Conservation (phyloP, 805 yeast genomes). For the Ogataea pilisensis region DNA sequence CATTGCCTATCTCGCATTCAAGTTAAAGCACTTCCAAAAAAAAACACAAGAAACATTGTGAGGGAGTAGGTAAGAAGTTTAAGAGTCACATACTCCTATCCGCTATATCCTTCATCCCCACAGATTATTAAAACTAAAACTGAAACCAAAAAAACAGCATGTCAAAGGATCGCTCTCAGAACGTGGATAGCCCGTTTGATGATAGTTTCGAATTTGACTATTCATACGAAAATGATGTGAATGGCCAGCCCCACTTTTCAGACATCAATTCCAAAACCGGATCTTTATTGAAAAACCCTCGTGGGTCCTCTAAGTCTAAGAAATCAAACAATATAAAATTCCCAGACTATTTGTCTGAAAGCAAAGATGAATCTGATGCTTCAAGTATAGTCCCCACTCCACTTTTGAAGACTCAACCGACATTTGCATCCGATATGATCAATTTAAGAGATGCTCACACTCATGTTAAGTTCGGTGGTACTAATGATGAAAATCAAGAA, state of each 20-base stretch:
- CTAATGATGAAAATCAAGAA: constrained; percentile 15
- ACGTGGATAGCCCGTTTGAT: constrained; percentile 10
- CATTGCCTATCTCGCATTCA: no score
- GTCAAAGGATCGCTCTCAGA: constrained; percentile 1
- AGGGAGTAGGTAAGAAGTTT: no score
- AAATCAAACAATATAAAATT: constrained; percentile 4
- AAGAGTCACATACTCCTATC: no score
- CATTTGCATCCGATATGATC: constrained; percentile 4
- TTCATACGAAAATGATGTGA: not conserved
- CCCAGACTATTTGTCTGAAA: constrained; percentile 6
- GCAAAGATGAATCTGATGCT: constrained; percentile 4
- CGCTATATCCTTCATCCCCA: no score
- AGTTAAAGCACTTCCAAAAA: no score
- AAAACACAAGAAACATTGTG: no score
- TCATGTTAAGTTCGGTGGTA: constrained; percentile 17
- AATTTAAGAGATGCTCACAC: constrained; percentile 22
- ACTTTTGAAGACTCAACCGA: constrained; percentile 14
- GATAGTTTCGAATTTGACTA: constrained; percentile 7
- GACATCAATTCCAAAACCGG: not conserved
- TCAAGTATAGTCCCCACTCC: constrained; percentile 25
- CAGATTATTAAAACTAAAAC: no score
- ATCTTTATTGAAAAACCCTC: constrained; percentile 1
- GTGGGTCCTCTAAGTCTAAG: not conserved
- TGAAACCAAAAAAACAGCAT: not conserved
- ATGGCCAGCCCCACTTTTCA: not conserved